Conservation (phyloP, 2,329 filamentous ascomycete genomes). For the Dactylellina sp. region DNA sequence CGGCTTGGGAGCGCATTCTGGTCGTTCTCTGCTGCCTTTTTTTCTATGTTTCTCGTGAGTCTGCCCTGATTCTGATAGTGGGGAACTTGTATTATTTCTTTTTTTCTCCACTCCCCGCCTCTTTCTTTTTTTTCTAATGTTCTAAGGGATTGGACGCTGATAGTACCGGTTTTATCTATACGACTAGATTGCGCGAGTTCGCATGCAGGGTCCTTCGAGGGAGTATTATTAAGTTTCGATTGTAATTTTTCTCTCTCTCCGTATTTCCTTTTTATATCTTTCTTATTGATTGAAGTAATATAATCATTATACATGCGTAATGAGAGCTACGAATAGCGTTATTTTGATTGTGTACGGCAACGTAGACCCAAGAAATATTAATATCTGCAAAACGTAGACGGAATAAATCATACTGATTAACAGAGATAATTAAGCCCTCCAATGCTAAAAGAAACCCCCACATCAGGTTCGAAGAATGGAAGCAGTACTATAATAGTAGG, state of each 20-base stretch:
- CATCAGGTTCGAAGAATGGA: background rate
- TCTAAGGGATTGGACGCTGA: background rate
- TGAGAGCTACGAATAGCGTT: constrained; percentile 14
- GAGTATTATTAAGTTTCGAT: constrained; percentile 5
- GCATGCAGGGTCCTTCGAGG: constrained; percentile 13
- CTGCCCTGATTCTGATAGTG: constrained; percentile 31
- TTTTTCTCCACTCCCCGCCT: constrained; percentile 5
- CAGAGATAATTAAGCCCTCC: constrained; percentile 1
- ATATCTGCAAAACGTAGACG: constrained; percentile 10
- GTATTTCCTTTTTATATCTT: constrained; percentile 18
- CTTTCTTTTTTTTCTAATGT: constrained; percentile 1
- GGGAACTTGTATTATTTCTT: constrained; percentile 4
- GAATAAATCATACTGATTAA: background rate
- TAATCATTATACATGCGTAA: constrained; percentile 1
- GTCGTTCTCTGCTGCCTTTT: constrained; percentile 11
- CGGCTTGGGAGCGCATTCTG: constrained; percentile 14
- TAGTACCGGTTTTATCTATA: constrained; percentile 12
- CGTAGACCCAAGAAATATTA: background rate
- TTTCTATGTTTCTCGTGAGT: constrained; percentile 47
- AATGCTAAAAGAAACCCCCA: background rate
- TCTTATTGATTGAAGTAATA: constrained; percentile 30
- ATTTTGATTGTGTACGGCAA: constrained; percentile 5
- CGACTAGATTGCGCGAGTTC: constrained; percentile 34
- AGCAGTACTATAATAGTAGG: background rate
- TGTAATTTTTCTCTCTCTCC: constrained; percentile 9